Evolutionary conservation across 2,329 filamentous ascomycete genomes (phyloP), one percentile per base, ranked within the genome.

Genomic region (Colletotrichum falcatum): DNA sequence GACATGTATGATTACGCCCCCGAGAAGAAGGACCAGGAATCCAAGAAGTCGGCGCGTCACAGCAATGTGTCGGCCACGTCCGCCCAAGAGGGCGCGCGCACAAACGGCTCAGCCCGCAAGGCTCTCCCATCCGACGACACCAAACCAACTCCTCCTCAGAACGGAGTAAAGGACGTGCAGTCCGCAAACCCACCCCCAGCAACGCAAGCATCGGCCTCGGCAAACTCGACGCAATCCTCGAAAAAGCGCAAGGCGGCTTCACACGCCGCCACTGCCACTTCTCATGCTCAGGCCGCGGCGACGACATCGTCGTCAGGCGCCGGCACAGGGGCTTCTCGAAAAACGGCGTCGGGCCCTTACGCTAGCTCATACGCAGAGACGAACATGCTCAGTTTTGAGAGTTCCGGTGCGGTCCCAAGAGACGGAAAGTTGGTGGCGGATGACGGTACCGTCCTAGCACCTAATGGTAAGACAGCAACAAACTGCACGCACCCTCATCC

Each of bases 371-470:
- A 83, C 74, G 85, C 88, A 73, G 90, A 94, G 77, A 92, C 93
- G 62, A 98, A 97, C 80, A 91, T 98, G 90, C 88, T 98, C 83
- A 94, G 89, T 53, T 98, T 98, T 81, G 91, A 94, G 73, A 90
- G 90, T 72, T 90, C 88, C 77, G 88, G 89, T 68, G 89, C 88
- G 60, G 87, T 86, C 68, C 86, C 95, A 68, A 91, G 92, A 76
- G 87, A 95, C 76, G 93, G 93, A 66, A 91, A 91, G 78, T 87
- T 99, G 79, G 88, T 92, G 75, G 94, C 96, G 71, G 96, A 99
- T 79, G 94, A 98, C 83, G 96, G 96, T 74, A 96, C 94, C 54
- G 87, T 91, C 65, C 85, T 98, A 76, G 88, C 89, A 75, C 86
- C 94, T 74, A 97, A 99, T 84, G 96, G 95, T 98, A 88, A 84